phyloP scores from a whole-genome alignment of 148 eudicot species.

The Vaccinium darrowii region DNA sequence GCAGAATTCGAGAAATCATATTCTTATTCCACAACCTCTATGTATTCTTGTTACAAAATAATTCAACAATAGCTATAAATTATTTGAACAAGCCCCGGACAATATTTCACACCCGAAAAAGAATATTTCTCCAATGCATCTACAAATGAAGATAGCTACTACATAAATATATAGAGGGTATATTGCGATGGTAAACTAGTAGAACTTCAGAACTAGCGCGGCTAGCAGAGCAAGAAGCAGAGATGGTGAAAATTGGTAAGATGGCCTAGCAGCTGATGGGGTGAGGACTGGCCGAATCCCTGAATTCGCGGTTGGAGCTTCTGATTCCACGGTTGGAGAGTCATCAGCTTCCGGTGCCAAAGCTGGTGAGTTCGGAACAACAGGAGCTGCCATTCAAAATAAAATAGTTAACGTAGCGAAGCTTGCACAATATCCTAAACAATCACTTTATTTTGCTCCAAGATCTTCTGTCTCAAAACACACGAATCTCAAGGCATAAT shows the following conservation, averaged over 20 bases:
- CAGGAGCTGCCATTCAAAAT: conserved; percentile 26
- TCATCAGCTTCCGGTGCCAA: conserved; percentile 43
- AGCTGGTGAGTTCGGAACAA: conserved; percentile 42
- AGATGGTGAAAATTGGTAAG: conserved; percentile 32
- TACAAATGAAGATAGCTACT: too few species aligned
- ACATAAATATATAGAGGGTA: too few species aligned
- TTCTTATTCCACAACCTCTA: not conserved
- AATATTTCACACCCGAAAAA: conserved; percentile 2
- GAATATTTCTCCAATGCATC: not conserved
- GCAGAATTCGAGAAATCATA: not conserved
- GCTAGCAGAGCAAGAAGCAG: conserved; percentile 32
- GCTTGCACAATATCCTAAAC: too few species aligned
- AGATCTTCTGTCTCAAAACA: not conserved
- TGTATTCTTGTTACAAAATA: not conserved
- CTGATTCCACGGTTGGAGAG: conserved; percentile 29
- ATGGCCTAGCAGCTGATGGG: conserved; percentile 48
- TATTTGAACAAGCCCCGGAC: not conserved
- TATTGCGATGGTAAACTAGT: conserved; percentile 8
- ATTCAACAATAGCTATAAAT: not conserved
- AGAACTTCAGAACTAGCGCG: conserved; percentile 32
- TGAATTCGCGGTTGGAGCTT: conserved; percentile 41
- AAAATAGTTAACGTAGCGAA: not conserved
- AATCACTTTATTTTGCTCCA: not conserved
- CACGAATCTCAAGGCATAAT: not conserved
- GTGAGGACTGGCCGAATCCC: conserved; percentile 35